These are phyloP conservation scores for Hyaloscypha hepaticicola DNA, from an alignment of 495 filamentous ascomycete species.

Conservation along the genomic window DNA sequence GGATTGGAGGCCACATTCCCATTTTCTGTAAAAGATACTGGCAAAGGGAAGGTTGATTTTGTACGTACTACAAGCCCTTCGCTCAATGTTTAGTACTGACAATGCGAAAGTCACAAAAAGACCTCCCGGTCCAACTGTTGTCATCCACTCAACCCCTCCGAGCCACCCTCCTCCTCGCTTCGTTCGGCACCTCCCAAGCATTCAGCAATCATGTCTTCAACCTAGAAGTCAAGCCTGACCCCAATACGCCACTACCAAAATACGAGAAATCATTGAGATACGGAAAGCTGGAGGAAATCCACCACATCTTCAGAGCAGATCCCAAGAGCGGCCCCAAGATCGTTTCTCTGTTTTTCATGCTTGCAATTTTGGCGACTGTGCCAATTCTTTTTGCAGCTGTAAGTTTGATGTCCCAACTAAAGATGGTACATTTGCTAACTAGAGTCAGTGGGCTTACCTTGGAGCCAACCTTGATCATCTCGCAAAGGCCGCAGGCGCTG, in stretches of 20 bases:
- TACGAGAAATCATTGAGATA: constrained; percentile 72
- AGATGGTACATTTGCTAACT: constrained; percentile 20
- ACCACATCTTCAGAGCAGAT: constrained; percentile 84
- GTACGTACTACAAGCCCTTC: constrained; percentile 47
- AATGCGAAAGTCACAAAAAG: constrained; percentile 72
- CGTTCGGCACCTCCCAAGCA: constrained; percentile 73
- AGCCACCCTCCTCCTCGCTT: constrained; percentile 79
- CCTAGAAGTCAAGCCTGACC: constrained; percentile 54
- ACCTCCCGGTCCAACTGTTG: constrained; percentile 83
- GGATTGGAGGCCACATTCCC: constrained; percentile 89
- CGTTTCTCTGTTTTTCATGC: constrained; percentile 74
- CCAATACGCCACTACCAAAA: constrained; percentile 56
- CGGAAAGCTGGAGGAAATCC: constrained; percentile 78
- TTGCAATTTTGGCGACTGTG: constrained; percentile 67
- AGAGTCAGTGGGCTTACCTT: constrained; percentile 66
- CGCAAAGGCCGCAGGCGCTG: constrained; percentile 74
- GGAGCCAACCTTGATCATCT: constrained; percentile 86
- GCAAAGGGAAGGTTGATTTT: constrained; percentile 79
- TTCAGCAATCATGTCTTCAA: constrained; percentile 65
- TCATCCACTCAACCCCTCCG: constrained; percentile 61
- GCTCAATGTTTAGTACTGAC: constrained; percentile 30
- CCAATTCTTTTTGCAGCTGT: constrained; percentile 70
- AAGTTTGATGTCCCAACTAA: constrained; percentile 40
- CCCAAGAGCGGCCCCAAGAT: constrained; percentile 79
- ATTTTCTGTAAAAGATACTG: constrained; percentile 79